A percentile compares a stretch with the other conserved stretches of the same genome.
These are phyloP conservation scores for Ophiostoma sp. DNA, from an alignment of 2,329 filamentous ascomycete species.

Conservation along the genomic window DNA sequence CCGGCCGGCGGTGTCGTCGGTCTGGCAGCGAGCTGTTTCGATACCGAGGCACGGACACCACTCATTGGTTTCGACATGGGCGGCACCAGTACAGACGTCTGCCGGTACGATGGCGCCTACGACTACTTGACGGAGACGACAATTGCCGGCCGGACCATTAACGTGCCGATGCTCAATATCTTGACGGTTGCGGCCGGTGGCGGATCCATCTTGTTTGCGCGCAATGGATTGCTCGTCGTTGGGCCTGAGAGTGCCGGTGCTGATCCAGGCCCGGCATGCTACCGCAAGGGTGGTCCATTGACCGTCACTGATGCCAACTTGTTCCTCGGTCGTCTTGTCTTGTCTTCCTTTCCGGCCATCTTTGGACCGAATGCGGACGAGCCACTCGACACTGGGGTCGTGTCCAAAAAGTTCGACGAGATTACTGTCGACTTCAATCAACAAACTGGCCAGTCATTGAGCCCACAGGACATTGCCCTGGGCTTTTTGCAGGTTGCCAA, in stretches of 20 bases:
- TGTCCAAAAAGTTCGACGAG: constrained; percentile 79
- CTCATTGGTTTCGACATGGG: constrained; percentile 66
- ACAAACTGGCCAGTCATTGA: constrained; percentile 54
- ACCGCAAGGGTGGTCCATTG: constrained; percentile 54
- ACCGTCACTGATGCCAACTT: constrained; percentile 64
- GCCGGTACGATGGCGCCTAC: constrained; percentile 50
- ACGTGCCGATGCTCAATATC: constrained; percentile 87
- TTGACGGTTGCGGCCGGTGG: constrained; percentile 82
- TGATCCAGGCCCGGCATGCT: constrained; percentile 67
- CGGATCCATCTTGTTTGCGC: constrained; percentile 67
- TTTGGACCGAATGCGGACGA: constrained; percentile 66
- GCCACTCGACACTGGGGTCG: constrained; percentile 71
- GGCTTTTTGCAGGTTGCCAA: constrained; percentile 68
- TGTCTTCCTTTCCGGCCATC: constrained; percentile 67
- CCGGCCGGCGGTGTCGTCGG: constrained; percentile 72
- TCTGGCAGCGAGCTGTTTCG: constrained; percentile 70
- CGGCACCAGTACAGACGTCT: constrained; percentile 24
- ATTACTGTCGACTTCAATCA: constrained; percentile 80
- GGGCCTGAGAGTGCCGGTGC: constrained; percentile 71
- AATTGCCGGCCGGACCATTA: constrained; percentile 83
- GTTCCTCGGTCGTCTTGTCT: constrained; percentile 55
- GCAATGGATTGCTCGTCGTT: constrained; percentile 86
- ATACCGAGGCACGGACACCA: constrained; percentile 57
- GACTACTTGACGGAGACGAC: constrained; percentile 71
- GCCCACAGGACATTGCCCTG: constrained; percentile 62